Evolutionary conservation across 2,329 filamentous ascomycete species (phyloP).

Genomic region (Dactylellina haptotyla): DNA sequence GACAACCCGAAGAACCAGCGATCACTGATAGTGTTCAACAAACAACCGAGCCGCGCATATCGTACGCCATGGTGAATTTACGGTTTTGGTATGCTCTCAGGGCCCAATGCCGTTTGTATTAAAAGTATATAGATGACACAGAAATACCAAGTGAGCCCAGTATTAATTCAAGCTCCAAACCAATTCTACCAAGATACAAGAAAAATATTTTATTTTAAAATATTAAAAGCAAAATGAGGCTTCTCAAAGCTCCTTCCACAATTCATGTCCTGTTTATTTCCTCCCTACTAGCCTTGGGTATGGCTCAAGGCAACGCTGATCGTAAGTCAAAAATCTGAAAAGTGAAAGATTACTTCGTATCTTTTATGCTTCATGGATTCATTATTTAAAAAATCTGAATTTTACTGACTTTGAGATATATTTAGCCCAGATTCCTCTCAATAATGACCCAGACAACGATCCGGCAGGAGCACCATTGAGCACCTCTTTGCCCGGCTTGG

Average conservation of each 20-base stretch:
- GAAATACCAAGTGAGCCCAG: constrained; percentile 3
- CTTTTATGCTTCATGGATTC: constrained; percentile 1
- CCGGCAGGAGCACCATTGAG: not conserved
- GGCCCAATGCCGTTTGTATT: constrained; percentile 1
- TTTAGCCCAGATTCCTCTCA: constrained; percentile 8
- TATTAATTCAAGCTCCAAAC: not conserved
- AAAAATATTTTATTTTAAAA: constrained; percentile 5
- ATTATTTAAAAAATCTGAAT: constrained; percentile 9
- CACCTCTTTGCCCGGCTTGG: constrained; percentile 1
- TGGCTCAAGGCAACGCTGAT: not conserved
- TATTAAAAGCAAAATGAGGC: constrained; percentile 6
- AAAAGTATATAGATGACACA: constrained; percentile 1
- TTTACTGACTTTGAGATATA: constrained; percentile 8
- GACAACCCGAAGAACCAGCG: not conserved
- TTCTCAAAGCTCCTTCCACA: constrained; percentile 3
- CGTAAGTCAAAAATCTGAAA: not conserved
- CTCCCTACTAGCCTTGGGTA: constrained; percentile 5
- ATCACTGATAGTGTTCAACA: constrained; percentile 7
- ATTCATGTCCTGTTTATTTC: constrained; percentile 1
- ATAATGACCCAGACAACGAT: constrained; percentile 5
- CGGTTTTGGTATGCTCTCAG: constrained; percentile 3
- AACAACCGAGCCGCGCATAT: not conserved
- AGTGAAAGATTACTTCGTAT: constrained; percentile 7
- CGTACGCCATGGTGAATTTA: constrained; percentile 3
- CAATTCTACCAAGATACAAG: constrained; percentile 6